phyloP scores from a whole-genome alignment of 2,329 filamentous ascomycete species.

The Ceratocystiopsis minuta region DNA sequence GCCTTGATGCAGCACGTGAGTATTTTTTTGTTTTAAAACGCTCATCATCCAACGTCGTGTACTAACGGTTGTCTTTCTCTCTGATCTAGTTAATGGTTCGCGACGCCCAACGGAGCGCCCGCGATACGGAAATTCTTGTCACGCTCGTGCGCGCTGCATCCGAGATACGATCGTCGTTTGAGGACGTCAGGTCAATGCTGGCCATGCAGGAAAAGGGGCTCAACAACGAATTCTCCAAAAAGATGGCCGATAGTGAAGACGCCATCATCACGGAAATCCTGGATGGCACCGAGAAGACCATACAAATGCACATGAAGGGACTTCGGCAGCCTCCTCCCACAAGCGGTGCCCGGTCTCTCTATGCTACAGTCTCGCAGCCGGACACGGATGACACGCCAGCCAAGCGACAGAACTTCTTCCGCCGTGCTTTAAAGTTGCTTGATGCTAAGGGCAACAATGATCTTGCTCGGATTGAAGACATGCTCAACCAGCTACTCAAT shows the following conservation, averaged over 20 bases:
- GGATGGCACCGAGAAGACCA: conserved; percentile 70
- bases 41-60: too few relatives aligned
- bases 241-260: conserved; percentile 60
- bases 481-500: conserved; percentile 78
- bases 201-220: conserved; percentile 78
- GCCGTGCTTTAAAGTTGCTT: conserved; percentile 77
- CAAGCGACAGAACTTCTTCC: conserved; percentile 90
- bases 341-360: conserved; percentile 37
- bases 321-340: conserved; percentile 61
- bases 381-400: conserved; percentile 41
- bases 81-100: conserved; percentile 47
- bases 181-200: conserved; percentile 85
- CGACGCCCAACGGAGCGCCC: conserved; percentile 86
- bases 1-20: conserved; percentile 87
- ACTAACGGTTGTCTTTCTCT: too few relatives aligned
- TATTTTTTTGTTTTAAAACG: too few relatives aligned
- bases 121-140: conserved; percentile 90
- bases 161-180: conserved; percentile 93
- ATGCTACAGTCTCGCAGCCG: conserved; percentile 33
- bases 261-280: conserved; percentile 76
- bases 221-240: conserved; percentile 66
- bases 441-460: conserved; percentile 79
- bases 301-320: conserved; percentile 66
- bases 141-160: conserved; percentile 84
- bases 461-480: conserved; percentile 71